Evolutionary conservation across 2,329 filamentous ascomycete genomes (phyloP).

Genomic region (Fusarium longipes): DNA sequence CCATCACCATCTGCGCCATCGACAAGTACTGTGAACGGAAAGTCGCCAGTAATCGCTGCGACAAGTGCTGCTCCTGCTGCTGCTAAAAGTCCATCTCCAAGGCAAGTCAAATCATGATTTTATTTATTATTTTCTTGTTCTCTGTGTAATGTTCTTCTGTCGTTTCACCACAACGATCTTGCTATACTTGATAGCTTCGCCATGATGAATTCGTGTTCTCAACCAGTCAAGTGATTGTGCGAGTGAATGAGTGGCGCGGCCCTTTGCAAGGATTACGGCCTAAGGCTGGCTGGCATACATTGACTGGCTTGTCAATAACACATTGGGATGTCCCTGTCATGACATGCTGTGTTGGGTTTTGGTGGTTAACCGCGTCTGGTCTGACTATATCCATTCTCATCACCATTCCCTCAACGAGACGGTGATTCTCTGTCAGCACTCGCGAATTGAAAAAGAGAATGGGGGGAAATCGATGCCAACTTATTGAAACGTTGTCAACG

Average conservation of each 20-base stretch:
- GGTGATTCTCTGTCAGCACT: constrained; percentile 27
- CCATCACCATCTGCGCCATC: constrained; percentile 28
- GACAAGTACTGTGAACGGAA: constrained; percentile 23
- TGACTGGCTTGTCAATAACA: constrained; percentile 42
- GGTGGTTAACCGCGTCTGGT: constrained; percentile 42
- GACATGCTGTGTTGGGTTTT: constrained; percentile 18
- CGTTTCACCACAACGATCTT: neutral
- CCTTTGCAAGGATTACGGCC: constrained; percentile 39
- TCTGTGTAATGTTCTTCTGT: neutral
- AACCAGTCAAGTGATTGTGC: constrained; percentile 38
- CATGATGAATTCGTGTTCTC: constrained; percentile 35
- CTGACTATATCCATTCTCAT: constrained; percentile 33
- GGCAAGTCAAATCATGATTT: constrained; percentile 16
- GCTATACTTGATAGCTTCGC: constrained; percentile 19
- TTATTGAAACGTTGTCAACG: constrained; percentile 16
- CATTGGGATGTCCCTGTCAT: constrained; percentile 1
- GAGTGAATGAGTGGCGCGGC: constrained; percentile 42
- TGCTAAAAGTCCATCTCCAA: constrained; percentile 26
- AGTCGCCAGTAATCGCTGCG: constrained; percentile 11
- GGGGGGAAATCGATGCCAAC: neutral
- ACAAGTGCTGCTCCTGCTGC: neutral
- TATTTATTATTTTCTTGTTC: neutral
- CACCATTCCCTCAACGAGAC: constrained; percentile 27
- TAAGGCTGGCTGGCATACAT: constrained; percentile 42
- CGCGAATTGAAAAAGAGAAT: neutral